Evolutionary conservation across 139 green algal genomes (phyloP).

Genomic region (Trebouxia sp.): DNA sequence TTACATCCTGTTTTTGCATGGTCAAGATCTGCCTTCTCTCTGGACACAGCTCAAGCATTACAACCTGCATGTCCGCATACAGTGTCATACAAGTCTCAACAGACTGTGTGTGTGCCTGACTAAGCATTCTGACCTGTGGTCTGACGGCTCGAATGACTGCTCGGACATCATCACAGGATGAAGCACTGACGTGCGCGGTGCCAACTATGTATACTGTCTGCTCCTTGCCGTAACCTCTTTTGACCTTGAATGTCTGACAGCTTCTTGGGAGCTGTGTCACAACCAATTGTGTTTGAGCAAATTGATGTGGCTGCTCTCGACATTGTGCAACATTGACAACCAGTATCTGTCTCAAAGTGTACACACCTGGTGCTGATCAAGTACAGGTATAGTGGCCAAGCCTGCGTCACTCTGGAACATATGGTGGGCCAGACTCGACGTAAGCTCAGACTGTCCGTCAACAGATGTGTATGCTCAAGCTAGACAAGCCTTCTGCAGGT

Average conservation of each 20-base stretch:
- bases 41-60: conserved; percentile 37
- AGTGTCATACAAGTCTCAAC: background rate
- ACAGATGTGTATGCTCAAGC: too few species aligned
- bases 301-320: too few species aligned
- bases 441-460: too few species aligned
- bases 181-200: conserved; percentile 35
- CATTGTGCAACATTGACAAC: too few species aligned
- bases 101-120: too few species aligned
- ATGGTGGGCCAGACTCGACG: too few species aligned
- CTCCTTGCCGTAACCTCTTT: conserved; percentile 21
- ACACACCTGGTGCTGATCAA: conserved; percentile 7
- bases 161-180: conserved; percentile 30
- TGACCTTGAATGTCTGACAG: background rate
- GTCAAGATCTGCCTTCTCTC: conserved; percentile 26
- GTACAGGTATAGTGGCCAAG: background rate
- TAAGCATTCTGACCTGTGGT: conserved; percentile 15
- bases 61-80: conserved; percentile 13
- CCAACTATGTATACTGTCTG: conserved; percentile 36
- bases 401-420: conserved; percentile 7
- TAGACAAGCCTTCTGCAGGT: too few species aligned
- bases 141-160: conserved; percentile 29
- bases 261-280: background rate
- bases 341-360: too few species aligned
- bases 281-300: too few species aligned
- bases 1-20: conserved; percentile 21